Evolutionary conservation across 306 rosid genomes (phyloP).

Genomic region (Quercus aquifolioides): DNA sequence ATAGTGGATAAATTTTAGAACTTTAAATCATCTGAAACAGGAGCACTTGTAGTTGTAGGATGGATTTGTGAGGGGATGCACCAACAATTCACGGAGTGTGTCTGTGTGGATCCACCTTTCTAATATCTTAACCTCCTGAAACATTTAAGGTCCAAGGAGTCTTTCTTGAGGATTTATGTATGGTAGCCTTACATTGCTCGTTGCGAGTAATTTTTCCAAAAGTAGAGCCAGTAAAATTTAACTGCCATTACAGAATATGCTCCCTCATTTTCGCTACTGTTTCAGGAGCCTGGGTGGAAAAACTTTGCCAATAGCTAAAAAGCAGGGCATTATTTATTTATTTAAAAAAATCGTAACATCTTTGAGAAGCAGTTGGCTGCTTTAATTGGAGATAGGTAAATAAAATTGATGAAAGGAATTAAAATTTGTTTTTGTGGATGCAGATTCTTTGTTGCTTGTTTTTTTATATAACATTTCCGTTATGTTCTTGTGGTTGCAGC

Average conservation of each 20-base stretch:
- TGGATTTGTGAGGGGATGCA: not conserved
- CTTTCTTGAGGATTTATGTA: not conserved
- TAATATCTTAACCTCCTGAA: not conserved
- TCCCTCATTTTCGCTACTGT: not conserved
- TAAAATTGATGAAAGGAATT: not conserved
- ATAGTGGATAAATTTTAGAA: not conserved
- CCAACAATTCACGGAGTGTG: not conserved
- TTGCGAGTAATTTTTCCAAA: not conserved
- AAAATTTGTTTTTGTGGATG: not conserved
- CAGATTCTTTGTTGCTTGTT: not conserved
- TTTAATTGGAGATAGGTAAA: not conserved
- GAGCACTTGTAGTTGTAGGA: not conserved
- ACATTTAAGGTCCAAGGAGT: not conserved
- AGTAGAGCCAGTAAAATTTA: not conserved
- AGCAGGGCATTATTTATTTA: not conserved
- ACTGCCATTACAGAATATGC: not conserved
- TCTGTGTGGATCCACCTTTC: not conserved
- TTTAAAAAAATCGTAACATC: not conserved
- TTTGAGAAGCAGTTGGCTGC: not conserved
- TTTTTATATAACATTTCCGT: slow-evolving; percentile 8
- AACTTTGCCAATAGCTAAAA: not conserved
- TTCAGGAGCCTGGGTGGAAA: not conserved
- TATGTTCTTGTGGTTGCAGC: slow-evolving; percentile 42
- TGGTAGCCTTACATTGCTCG: not conserved
- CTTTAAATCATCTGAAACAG: not conserved